These are phyloP conservation scores for Fusarium sp. DNA, from an alignment of 2,329 filamentous ascomycete species.

Conservation along the genomic window DNA sequence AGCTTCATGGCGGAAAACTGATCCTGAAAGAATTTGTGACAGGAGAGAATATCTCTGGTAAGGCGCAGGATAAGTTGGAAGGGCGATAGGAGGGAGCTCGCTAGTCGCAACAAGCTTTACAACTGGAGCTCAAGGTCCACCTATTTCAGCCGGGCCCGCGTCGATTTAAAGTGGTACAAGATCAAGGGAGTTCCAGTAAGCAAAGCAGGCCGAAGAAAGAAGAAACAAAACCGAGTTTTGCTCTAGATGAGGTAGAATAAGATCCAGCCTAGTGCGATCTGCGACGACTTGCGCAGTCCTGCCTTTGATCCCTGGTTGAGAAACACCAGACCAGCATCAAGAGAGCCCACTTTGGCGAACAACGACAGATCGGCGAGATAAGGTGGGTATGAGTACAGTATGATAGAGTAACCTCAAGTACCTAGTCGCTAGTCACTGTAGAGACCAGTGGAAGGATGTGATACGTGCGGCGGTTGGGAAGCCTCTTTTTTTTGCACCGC, in stretches of 20 bases:
- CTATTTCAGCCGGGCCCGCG: neutral
- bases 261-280: slow-evolving; percentile 26
- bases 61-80: slow-evolving; percentile 3
- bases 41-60: neutral
- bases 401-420: neutral
- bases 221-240: neutral
- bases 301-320: slow-evolving; percentile 30
- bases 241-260: slow-evolving; percentile 23
- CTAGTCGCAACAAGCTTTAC: slow-evolving; percentile 16
- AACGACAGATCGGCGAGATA: slow-evolving; percentile 28
- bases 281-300: slow-evolving; percentile 16
- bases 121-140: slow-evolving; percentile 2
- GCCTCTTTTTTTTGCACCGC: slow-evolving; percentile 26
- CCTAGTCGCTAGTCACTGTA: slow-evolving; percentile 11
- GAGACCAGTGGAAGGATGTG: slow-evolving; percentile 21
- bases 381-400: slow-evolving; percentile 20
- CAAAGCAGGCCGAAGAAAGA: slow-evolving; percentile 4
- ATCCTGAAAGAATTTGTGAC: neutral
- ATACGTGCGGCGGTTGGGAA: slow-evolving; percentile 11
- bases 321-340: slow-evolving; percentile 23
- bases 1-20: slow-evolving; percentile 38
- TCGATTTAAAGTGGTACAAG: slow-evolving; percentile 2
- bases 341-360: slow-evolving; percentile 23
- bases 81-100: slow-evolving; percentile 2
- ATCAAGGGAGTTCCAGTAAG: neutral